Evolutionary conservation across 2,329 filamentous ascomycete species (phyloP), one percentile per base, ranked within the genome.

Genomic region (Xylaria sp.): DNA sequence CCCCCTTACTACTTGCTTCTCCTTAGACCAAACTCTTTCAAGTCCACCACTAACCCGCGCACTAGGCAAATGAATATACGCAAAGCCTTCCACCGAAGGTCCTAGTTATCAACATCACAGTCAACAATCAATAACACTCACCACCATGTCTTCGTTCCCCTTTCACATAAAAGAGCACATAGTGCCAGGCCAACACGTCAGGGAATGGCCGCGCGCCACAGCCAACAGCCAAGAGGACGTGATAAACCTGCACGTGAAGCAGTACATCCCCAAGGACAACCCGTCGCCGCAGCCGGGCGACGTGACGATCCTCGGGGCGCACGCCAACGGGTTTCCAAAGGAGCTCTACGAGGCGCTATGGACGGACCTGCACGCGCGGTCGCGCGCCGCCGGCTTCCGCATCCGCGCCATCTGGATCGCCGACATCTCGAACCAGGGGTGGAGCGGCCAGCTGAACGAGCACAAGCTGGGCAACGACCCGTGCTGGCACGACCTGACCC

Each of bases 271-370:
- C 1, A 83, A 88, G 64, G 87, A 91, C 76, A 94, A 94, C 74
- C 85, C 84, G 0, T 80, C 83, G 27, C 91, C 93, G 0, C 84
- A 88, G 70, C 87, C 89, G 0, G 92, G 93, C 40, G 93, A 96
- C 79, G 83, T 98, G 9, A 98, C 93, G 23, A 90, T 98, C 67
- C 89, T 98, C 64, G 93, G 88, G 12, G 91, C 91, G 4, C 94
- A 98, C 81, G 95, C 93, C 59, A 98, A 98, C 82, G 95, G 91
- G 12, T 97, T 98, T 73, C 92, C 93, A 12, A 98, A 98, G 92
- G 95, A 98, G 84, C 81, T 98, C 1, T 98, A 98, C 77, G 94
- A 98, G 76, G 92, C 95, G 0, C 83, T 98, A 0, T 98, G 94
- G 92, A 93, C 95, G 68, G 93, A 97, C 60, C 83, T 98, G 1